These are phyloP conservation scores for Malassezia obtusa DNA, from an alignment of 1,284 basidiomycete species.

Conservation along the genomic window DNA sequence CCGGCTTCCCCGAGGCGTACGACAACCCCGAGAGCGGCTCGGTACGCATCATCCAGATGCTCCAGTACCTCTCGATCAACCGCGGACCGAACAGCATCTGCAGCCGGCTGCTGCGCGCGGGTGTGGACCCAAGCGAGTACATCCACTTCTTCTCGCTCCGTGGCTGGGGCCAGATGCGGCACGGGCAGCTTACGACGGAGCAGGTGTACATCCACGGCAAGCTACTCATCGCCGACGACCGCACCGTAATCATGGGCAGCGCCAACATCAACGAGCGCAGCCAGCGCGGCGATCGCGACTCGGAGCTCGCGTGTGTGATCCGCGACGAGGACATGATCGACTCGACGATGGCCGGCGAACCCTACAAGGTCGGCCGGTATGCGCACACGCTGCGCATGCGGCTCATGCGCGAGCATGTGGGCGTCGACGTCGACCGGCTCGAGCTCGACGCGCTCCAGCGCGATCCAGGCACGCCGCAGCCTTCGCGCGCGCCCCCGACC, in stretches of 20 bases:
- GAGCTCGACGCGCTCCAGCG: slow-evolving; percentile 46
- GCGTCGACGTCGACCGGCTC: slow-evolving; percentile 83
- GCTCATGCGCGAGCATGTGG: slow-evolving; percentile 92
- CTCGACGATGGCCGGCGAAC: slow-evolving; percentile 84
- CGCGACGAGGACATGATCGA: slow-evolving; percentile 89
- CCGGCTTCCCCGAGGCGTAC: slow-evolving; percentile 86
- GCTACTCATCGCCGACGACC: slow-evolving; percentile 87
- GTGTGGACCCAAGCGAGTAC: slow-evolving; percentile 77
- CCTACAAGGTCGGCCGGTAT: slow-evolving; percentile 91
- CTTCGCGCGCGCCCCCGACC: neutral
- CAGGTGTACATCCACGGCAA: slow-evolving; percentile 53
- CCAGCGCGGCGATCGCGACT: slow-evolving; percentile 89
- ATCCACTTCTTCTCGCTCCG: slow-evolving; percentile 83
- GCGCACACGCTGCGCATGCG: slow-evolving; percentile 86
- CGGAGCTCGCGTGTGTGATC: slow-evolving; percentile 82
- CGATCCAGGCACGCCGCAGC: neutral
- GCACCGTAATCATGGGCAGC: slow-evolving; percentile 93
- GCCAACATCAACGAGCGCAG: slow-evolving; percentile 98
- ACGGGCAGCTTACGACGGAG: slow-evolving; percentile 77
- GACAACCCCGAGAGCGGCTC: slow-evolving; percentile 86
- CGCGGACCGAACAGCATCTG: slow-evolving; percentile 90
- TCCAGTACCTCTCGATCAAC: slow-evolving; percentile 69
- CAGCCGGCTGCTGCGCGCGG: slow-evolving; percentile 70
- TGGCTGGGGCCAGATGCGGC: slow-evolving; percentile 83
- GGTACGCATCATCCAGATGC: slow-evolving; percentile 52